Evolutionary conservation across 371 early-diverging fungal species (phyloP).

Genomic region (Mucor circinelloides): DNA sequence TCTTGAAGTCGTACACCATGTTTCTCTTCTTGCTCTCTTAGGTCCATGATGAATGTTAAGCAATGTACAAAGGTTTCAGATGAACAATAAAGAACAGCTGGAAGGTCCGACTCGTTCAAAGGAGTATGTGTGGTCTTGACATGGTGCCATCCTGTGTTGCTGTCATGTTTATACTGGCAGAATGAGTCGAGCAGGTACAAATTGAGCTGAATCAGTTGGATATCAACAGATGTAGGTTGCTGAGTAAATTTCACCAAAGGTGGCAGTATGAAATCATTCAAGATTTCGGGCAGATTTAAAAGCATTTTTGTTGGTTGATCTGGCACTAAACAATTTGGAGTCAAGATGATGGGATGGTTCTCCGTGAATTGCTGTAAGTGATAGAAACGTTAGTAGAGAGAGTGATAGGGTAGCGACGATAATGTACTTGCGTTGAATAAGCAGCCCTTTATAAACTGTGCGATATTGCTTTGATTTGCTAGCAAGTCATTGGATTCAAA

Average conservation of each 20-base stretch:
- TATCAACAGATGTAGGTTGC: not conserved
- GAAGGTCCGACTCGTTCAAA: conserved; percentile 6
- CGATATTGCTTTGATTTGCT: conserved; percentile 1
- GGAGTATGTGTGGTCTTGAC: not conserved
- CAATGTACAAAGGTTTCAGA: conserved; percentile 17
- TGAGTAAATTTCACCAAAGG: not conserved
- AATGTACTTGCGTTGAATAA: not conserved
- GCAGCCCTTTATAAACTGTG: conserved; percentile 13
- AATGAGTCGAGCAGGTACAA: conserved; percentile 1
- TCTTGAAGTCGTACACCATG: conserved; percentile 16
- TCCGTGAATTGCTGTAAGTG: not conserved
- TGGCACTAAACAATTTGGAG: not conserved
- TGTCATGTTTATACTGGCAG: not conserved
- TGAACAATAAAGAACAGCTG: conserved; percentile 16
- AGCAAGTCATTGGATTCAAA: not conserved
- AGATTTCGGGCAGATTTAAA: not conserved
- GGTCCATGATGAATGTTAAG: conserved; percentile 9
- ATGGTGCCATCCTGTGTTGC: not conserved
- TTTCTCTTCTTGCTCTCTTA: not conserved
- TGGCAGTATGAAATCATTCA: not conserved
- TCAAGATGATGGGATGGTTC: conserved; percentile 9
- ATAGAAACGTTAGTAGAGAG: too few relatives aligned
- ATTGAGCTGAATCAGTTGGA: not conserved
- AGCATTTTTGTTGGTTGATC: not conserved
- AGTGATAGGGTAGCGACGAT: too few relatives aligned